Evolutionary conservation across 495 filamentous ascomycete species (phyloP).

Genomic region (Daldinia concentrica): DNA sequence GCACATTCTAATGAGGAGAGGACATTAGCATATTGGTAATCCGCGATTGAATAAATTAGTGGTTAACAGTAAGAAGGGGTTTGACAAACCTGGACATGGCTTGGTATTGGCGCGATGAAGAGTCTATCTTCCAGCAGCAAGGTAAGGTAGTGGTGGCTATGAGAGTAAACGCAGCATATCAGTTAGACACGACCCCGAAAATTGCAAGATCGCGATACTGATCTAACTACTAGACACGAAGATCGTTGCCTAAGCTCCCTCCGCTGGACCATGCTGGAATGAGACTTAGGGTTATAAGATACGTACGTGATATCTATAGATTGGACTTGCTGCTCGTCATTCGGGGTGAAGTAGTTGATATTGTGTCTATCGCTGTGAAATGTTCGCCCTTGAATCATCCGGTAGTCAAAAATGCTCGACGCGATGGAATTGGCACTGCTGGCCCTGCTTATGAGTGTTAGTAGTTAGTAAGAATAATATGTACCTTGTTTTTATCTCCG

Average conservation of each 20-base stretch:
- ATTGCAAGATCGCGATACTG: background rate
- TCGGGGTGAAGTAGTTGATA: conserved; percentile 38
- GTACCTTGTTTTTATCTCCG: background rate
- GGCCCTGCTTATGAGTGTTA: conserved; percentile 24
- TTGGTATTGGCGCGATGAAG: conserved; percentile 65
- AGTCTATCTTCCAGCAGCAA: conserved; percentile 56
- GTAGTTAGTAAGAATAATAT: conserved; percentile 2
- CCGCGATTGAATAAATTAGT: background rate
- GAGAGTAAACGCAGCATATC: background rate
- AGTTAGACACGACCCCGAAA: background rate
- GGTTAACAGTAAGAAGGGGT: background rate
- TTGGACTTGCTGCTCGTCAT: conserved; percentile 49
- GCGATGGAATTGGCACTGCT: conserved; percentile 56
- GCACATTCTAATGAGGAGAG: conserved; percentile 48
- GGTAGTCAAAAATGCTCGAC: conserved; percentile 57
- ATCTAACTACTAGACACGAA: background rate
- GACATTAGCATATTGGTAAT: background rate
- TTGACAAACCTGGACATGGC: conserved; percentile 33
- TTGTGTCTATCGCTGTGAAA: conserved; percentile 50
- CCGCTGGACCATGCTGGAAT: background rate
- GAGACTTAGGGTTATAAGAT: background rate
- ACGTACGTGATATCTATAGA: conserved; percentile 47
- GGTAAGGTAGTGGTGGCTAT: conserved; percentile 48
- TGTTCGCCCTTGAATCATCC: conserved; percentile 52
- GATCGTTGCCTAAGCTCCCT: background rate